Evolutionary conservation across 2,329 filamentous ascomycete genomes (phyloP).

Genomic region (Stagonosporopsis rhizophila): DNA sequence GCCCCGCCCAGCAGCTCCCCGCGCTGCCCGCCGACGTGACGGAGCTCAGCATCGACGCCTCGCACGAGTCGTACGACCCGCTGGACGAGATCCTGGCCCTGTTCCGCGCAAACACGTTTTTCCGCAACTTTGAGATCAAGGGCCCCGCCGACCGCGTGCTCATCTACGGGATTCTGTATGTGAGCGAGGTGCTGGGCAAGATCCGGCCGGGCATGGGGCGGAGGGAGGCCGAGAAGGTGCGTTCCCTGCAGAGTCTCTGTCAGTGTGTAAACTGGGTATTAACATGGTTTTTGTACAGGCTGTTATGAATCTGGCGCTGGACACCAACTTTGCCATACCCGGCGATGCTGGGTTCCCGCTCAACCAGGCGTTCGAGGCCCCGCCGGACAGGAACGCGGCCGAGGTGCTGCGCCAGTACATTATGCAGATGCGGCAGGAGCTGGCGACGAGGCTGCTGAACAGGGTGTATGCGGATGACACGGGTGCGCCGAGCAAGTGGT

Average conservation of each 20-base stretch:
- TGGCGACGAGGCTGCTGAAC: constrained; percentile 81
- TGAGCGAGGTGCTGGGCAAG: constrained; percentile 88
- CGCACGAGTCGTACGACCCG: constrained; percentile 93
- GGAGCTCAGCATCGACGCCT: constrained; percentile 71
- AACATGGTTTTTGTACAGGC: too few species aligned
- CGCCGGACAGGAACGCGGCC: constrained; percentile 84
- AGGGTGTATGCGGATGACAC: constrained; percentile 81
- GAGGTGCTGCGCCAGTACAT: constrained; percentile 90
- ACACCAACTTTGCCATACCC: constrained; percentile 91
- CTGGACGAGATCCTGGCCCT: constrained; percentile 91
- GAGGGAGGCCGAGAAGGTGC: constrained; percentile 72
- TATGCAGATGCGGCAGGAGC: constrained; percentile 89
- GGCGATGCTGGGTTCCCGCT: constrained; percentile 92
- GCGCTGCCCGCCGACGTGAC: constrained; percentile 61
- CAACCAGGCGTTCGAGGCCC: constrained; percentile 95
- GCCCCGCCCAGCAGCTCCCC: constrained; percentile 88
- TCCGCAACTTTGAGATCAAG: constrained; percentile 99
- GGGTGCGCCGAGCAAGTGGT: constrained; percentile 77
- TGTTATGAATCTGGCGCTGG: constrained; percentile 87
- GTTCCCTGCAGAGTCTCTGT: too few species aligned
- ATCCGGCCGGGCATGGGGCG: constrained; percentile 76
- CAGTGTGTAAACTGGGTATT: too few species aligned
- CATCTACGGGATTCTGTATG: constrained; percentile 95
- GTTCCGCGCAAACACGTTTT: constrained; percentile 98
- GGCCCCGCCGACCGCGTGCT: constrained; percentile 91